These are phyloP conservation scores for Macrophomina phaseolina DNA, from an alignment of 2,329 filamentous ascomycete species.

Conservation along the genomic window DNA sequence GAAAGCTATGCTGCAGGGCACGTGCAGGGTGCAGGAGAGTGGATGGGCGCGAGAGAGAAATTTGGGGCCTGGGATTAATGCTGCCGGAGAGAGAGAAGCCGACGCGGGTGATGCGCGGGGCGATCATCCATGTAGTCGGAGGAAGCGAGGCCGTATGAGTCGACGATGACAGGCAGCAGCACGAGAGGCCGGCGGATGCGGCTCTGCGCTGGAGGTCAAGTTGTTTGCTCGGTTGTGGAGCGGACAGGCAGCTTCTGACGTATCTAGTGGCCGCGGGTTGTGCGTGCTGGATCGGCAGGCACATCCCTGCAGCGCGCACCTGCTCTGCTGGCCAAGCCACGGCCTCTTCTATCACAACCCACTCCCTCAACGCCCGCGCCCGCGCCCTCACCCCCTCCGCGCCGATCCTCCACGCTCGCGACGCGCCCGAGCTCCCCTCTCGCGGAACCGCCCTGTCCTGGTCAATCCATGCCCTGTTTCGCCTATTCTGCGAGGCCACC, in stretches of 20 bases:
- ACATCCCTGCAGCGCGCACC: slow-evolving; percentile 25
- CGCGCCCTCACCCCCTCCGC: background rate
- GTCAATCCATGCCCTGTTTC: slow-evolving; percentile 28
- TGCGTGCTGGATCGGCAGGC: slow-evolving; percentile 23
- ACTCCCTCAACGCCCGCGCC: slow-evolving; percentile 4
- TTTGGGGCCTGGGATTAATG: slow-evolving; percentile 10
- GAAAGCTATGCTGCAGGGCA: slow-evolving; percentile 26
- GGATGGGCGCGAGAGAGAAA: background rate
- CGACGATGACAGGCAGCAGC: background rate
- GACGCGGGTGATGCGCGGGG: background rate
- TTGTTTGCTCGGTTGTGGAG: background rate
- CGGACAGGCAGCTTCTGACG: slow-evolving; percentile 8
- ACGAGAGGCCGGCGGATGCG: background rate
- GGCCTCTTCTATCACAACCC: slow-evolving; percentile 21
- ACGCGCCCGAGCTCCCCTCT: slow-evolving; percentile 16
- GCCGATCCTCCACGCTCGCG: slow-evolving; percentile 20
- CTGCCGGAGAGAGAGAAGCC: slow-evolving; percentile 6
- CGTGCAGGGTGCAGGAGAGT: slow-evolving; percentile 12
- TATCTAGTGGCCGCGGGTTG: slow-evolving; percentile 18
- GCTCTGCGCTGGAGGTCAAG: background rate
- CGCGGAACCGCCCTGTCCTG: slow-evolving; percentile 1
- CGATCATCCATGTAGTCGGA: slow-evolving; percentile 9
- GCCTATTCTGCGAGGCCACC: slow-evolving; percentile 24
- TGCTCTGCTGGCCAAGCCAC: slow-evolving; percentile 25
- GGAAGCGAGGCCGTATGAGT: background rate